Evolutionary conservation across 148 eudicot species (phyloP), one percentile per base, ranked within the genome.

Genomic region (Silene conica): DNA sequence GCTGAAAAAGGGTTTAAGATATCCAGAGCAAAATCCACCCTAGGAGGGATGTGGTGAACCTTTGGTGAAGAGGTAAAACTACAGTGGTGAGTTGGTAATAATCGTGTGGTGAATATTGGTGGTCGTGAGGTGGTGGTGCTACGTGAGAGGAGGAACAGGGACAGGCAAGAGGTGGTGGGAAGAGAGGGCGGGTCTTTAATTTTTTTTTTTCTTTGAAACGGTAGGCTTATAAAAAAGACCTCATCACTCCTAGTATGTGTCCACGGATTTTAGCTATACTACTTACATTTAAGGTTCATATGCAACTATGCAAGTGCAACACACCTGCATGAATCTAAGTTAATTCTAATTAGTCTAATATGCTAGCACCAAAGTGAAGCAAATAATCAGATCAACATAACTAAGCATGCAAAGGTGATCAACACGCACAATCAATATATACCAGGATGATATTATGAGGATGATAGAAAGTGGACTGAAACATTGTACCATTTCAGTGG

Each of bases 401-500:
- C 55, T n/a, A 43, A 67, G 16, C 15, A 20, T 1, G 34, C 11
- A 16, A 59, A 69, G 46, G 28, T 28, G 69, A 70, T 34, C 19
- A 71, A 38, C 28, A 61, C 31, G 43, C 43, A 38, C 26, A 45
- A 26, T 22, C 31, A 28, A 58, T 68, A 23, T 28, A 26, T 60
- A 55, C 41, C 38, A 22, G 21, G 45, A 19, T 16, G 6, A 26
- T 16, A 26, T 50, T 66, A 74, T 34, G 56, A 69, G n/a, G 38
- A 22, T 48, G 73, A 0, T 58, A 50, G 28, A 43, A 45, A 67
- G 9, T 11, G 56, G 19, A 45, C 0, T 46, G 25, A 50, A 69
- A 69, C 5, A 14, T 41, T 74, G 70, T 88, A 94, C 98, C 98
- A 95, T 81, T 92, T 95, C 62, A 92, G 79, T 55, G 98, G 96